Evolutionary conservation across 176 grass and related monocot species (phyloP), one percentile per base, ranked within the genome.

Genomic region (Chrysopogon serrulatus): DNA sequence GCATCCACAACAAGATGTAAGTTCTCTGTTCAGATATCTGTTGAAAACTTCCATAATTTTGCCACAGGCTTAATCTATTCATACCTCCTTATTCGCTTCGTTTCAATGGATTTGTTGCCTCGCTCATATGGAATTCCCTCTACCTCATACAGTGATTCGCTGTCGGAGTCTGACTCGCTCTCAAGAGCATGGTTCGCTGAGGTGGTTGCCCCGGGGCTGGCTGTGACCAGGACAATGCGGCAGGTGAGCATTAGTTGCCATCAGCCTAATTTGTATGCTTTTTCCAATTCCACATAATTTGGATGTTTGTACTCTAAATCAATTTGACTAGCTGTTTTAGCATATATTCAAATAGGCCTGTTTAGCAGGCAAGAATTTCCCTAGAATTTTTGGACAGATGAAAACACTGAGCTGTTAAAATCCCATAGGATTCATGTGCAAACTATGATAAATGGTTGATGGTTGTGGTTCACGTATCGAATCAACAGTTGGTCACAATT

Each of bases 61-160:
- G 13, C 3, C 6, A 37, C 24, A 66, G 65, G 30, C 14, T 74
- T 90, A 57, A 76, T 30, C 43, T 13, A 6, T 6, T 6, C 23
- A 19, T 83, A 98, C 96, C 96, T 92, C 81, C 89, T 89, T 56
- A 88, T 95, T 42, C 89, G 89, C 64, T 88, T 98, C 0, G 83
- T 83, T 45, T 95, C 85, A 0, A 77, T 6, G 23, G 79, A 72
- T 60, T 54, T 78, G 21, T 57, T 88, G 32, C 91, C 76, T 61
- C 87, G 78, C 68, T 88, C 75, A 47, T 77, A 87, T 66, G 88
- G 65, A 54, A 71, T 88, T 32, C 67, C 74, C 14, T 90, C 89
- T 24, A 60, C 19, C 32, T 90, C 85, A 2, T 89, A 4, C 6
- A 91, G 57, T 1, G 91, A 94, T 18, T 87, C 95, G 3, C 85